Evolutionary conservation across 2,329 filamentous ascomycete genomes (phyloP).

Genomic region (Xylariales sp.): DNA sequence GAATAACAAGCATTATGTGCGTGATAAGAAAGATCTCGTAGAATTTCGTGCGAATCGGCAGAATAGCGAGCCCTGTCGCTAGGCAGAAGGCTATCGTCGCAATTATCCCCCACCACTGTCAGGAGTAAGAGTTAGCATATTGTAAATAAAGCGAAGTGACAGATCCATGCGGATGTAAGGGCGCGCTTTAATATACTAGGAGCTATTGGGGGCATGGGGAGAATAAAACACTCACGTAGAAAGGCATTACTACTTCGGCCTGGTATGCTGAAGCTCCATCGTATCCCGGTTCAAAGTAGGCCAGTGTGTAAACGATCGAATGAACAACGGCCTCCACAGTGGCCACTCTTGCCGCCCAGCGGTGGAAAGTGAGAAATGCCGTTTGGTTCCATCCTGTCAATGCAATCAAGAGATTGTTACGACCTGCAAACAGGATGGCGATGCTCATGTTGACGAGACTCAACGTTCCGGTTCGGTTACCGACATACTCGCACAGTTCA

Average conservation of each 20-base stretch:
- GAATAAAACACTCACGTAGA: constrained; percentile 13
- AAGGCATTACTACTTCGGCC: constrained; percentile 9
- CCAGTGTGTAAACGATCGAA: constrained; percentile 16
- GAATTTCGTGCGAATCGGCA: constrained; percentile 20
- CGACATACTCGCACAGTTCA: constrained; percentile 16
- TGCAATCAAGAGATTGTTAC: constrained; percentile 22
- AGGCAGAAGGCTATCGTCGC: constrained; percentile 18
- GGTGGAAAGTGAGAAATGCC: constrained; percentile 22
- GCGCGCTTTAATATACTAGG: background rate
- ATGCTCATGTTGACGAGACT: constrained; percentile 22
- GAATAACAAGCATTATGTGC: constrained; percentile 22
- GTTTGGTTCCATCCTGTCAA: constrained; percentile 23
- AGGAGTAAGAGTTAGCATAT: background rate
- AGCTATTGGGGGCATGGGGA: too few relatives aligned
- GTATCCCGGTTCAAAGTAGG: constrained; percentile 13
- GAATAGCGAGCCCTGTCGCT: constrained; percentile 17
- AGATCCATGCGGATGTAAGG: too few relatives aligned
- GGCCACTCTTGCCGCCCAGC: constrained; percentile 22
- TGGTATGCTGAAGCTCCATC: constrained; percentile 11
- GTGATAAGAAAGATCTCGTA: constrained; percentile 24
- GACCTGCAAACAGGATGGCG: constrained; percentile 20
- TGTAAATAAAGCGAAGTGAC: too few relatives aligned
- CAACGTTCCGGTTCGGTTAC: constrained; percentile 21
- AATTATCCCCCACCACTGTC: constrained; percentile 20
- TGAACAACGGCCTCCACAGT: constrained; percentile 23